These are phyloP conservation scores for Isatis tinctoria DNA, from an alignment of 345 rosid species.

Conservation along the genomic window DNA sequence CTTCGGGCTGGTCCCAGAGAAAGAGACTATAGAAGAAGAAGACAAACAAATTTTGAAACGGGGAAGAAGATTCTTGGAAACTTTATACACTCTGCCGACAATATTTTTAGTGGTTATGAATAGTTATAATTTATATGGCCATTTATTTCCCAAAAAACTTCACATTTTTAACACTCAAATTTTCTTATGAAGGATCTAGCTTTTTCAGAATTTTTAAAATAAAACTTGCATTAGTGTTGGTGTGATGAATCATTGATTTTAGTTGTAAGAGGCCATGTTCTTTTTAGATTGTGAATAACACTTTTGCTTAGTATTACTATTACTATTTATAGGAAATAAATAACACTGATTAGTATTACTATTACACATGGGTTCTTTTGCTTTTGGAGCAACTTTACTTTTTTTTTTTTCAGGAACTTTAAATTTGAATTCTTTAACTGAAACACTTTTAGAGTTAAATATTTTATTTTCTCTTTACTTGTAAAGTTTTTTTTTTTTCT, in stretches of 20 bases:
- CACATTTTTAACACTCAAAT: too few species aligned
- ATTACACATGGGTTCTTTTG: constrained; percentile 20
- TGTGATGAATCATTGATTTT: constrained; percentile 12
- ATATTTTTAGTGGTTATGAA: constrained; percentile 25
- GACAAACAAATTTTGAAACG: constrained; percentile 27
- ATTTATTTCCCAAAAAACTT: background rate
- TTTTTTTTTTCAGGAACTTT: background rate
- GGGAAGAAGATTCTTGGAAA: constrained; percentile 17
- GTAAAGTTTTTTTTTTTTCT: background rate
- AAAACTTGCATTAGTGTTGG: background rate
- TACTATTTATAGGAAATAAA: too few species aligned
- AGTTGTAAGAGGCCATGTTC: background rate
- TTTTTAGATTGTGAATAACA: background rate
- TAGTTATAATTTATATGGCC: background rate
- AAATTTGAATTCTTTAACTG: background rate
- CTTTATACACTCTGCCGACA: constrained; percentile 24
- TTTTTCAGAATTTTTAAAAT: background rate
- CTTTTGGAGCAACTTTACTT: background rate
- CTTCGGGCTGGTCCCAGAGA: constrained; percentile 12
- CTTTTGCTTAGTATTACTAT: background rate
- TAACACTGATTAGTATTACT: background rate
- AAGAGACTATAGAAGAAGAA: constrained; percentile 23
- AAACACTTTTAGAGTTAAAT: background rate
- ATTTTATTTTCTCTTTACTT: background rate
- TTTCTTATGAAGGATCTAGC: background rate